Percentiles rank a stretch among this genome's conserved stretches.
phyloP scores from a whole-genome alignment of 805 yeast genomes.

The Metschnikowia drakensbergensis region DNA sequence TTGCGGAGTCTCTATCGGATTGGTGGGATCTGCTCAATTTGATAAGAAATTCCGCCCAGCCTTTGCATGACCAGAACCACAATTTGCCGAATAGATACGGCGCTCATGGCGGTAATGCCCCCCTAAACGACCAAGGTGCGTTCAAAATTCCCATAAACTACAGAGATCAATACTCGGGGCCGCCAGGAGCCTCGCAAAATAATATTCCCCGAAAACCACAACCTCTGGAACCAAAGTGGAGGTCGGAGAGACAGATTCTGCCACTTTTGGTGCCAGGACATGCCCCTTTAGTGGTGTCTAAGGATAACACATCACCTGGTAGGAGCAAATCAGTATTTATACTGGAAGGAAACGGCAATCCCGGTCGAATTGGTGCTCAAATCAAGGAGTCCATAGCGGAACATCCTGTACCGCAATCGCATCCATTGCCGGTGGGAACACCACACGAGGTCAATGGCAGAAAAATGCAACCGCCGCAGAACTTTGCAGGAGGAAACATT shows the following conservation, averaged over 20 bases:
- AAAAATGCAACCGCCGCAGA: background rate
- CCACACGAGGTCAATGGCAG: background rate
- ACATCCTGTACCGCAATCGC: background rate
- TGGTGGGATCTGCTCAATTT: slow-evolving; percentile 4
- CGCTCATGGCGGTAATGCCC: background rate
- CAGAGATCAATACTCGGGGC: background rate
- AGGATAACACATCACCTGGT: background rate
- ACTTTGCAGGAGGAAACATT: background rate
- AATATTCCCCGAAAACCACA: background rate
- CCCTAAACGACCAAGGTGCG: background rate
- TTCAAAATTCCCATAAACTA: slow-evolving; percentile 3
- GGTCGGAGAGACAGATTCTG: background rate
- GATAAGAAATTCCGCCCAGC: background rate
- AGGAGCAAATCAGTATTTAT: background rate
- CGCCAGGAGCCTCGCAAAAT: background rate
- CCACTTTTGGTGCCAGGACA: slow-evolving; percentile 4
- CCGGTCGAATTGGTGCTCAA: background rate
- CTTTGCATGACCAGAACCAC: background rate
- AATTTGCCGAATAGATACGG: background rate
- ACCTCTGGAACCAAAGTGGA: background rate
- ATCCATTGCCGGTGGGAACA: background rate
- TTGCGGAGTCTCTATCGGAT: background rate
- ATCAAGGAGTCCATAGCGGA: background rate
- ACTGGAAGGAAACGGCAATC: background rate
- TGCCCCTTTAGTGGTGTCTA: slow-evolving; percentile 2